phyloP scores from a whole-genome alignment of 257 asterid genomes.

The Solanum microdontum region DNA sequence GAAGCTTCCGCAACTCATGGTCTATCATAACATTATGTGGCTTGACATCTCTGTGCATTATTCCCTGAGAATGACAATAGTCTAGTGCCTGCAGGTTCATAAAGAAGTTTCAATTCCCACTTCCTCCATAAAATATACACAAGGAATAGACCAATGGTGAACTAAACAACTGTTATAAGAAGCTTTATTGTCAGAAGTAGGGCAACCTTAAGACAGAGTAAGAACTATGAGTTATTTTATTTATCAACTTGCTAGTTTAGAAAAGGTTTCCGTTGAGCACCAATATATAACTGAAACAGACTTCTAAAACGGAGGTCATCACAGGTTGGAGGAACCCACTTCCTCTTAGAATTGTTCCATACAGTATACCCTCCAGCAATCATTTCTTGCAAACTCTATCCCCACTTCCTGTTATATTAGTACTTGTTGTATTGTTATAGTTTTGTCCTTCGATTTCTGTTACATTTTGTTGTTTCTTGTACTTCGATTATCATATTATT shows the following conservation, averaged over 20 bases:
- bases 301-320: not conserved
- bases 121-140: not conserved
- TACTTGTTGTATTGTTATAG: not conserved
- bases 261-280: not conserved
- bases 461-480: not conserved
- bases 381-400: not conserved
- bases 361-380: not conserved
- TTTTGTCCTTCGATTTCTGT: not conserved
- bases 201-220: not conserved
- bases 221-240: not conserved
- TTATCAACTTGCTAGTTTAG: not conserved
- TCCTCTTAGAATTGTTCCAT: not conserved
- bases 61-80: constrained; percentile 67
- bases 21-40: constrained; percentile 88
- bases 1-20: constrained; percentile 69
- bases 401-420: not conserved
- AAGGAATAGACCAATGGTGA: not conserved
- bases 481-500: not conserved
- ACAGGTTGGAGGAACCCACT: not conserved
- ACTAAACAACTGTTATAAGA: not conserved
- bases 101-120: not conserved
- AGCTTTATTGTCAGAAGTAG: not conserved
- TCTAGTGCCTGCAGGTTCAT: constrained; percentile 51
- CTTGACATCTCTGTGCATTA: constrained; percentile 74
- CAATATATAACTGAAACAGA: not conserved